phyloP scores from a whole-genome alignment of 2,329 filamentous ascomycete genomes.

The Xylaria sp. region DNA sequence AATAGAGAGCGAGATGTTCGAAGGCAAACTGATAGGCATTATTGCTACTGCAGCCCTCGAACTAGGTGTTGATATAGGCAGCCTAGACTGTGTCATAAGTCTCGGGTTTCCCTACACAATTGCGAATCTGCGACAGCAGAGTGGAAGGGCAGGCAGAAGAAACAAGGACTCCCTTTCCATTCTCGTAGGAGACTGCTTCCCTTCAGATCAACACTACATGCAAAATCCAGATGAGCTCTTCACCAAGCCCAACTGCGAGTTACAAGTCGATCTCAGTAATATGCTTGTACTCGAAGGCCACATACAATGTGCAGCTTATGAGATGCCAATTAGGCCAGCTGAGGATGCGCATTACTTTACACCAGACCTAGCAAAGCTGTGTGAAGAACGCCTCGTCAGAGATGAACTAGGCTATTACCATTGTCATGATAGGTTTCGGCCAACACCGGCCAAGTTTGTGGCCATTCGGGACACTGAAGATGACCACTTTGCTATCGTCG shows the following conservation, averaged over 20 bases:
- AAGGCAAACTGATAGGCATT: constrained; percentile 89
- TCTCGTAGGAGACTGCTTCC: constrained; percentile 85
- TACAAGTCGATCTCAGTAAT: constrained; percentile 92
- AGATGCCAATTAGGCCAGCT: constrained; percentile 86
- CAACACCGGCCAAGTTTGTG: constrained; percentile 80
- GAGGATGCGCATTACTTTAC: constrained; percentile 84
- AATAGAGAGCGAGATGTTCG: constrained; percentile 97
- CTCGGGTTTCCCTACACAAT: constrained; percentile 97
- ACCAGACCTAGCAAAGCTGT: constrained; percentile 71
- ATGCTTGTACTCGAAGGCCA: constrained; percentile 92
- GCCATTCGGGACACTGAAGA: constrained; percentile 88
- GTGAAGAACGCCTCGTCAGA: constrained; percentile 72
- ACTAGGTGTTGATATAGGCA: constrained; percentile 93
- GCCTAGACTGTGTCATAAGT: constrained; percentile 89
- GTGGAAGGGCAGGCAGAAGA: constrained; percentile 85
- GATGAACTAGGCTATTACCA: constrained; percentile 87
- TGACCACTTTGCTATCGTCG: constrained; percentile 91
- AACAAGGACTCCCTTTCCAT: constrained; percentile 94
- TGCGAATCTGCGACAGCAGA: constrained; percentile 92
- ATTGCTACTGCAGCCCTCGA: constrained; percentile 93
- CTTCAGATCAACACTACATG: constrained; percentile 97
- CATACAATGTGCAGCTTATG: constrained; percentile 91
- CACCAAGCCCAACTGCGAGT: constrained; percentile 84
- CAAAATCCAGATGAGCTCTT: constrained; percentile 93
- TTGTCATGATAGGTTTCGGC: constrained; percentile 86